Base-by-base conservation (phyloP, 2,329 filamentous ascomycete genomes). In the Plectosphaerella plurivora region DNA sequence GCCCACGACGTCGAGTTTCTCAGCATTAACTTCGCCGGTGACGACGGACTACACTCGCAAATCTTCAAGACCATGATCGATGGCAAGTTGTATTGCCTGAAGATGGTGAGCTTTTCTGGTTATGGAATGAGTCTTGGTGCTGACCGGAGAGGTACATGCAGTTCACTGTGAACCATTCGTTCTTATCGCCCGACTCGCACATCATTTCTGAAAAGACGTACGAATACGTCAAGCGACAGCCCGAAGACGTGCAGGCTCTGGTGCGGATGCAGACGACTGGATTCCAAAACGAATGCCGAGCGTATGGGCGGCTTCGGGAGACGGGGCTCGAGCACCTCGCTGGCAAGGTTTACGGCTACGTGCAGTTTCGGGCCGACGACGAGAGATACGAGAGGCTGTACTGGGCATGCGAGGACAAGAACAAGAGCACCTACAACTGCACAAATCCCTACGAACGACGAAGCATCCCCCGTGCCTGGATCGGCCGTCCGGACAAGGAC, bases 231-330 rank as follows among this genome's bases (percentile, higher is more conserved):
- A 12, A 39, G 5, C 6, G 11, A 4, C 36, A 6, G 4, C 36
- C 36, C 6, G n/a, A 42, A n/a, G n/a, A 18, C 14, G 39, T 18
- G 11, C 16, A 16, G 15, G 16, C 15, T 5, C 39, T 42, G 4
- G 20, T 42, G 5, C 5, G 14, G 39, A 18, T 18, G 4, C 39
- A 42, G 15, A 42, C 39, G 4, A 42, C n/a, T 10, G 15, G 33
- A 4, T 41, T 41, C 47, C 20, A 41, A 16, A 37, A 25, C 35
- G 51, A 53, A 24, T 53, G 51, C 33, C 51, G 51, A 5, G 51
- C 47, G 9, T 53, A 50, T 28, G 51, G 51, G 18, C 51, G 51
- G 11, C 51, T 53, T 37, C 45, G 51, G 47, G 51, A 50, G 33
- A 35, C 39, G 5, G 51, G 47, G 16, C 15, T 44, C 24, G 51